These are phyloP conservation scores for Podaxis sp. DNA, from an alignment of 768 basidiomycete species.

Conservation along the genomic window DNA sequence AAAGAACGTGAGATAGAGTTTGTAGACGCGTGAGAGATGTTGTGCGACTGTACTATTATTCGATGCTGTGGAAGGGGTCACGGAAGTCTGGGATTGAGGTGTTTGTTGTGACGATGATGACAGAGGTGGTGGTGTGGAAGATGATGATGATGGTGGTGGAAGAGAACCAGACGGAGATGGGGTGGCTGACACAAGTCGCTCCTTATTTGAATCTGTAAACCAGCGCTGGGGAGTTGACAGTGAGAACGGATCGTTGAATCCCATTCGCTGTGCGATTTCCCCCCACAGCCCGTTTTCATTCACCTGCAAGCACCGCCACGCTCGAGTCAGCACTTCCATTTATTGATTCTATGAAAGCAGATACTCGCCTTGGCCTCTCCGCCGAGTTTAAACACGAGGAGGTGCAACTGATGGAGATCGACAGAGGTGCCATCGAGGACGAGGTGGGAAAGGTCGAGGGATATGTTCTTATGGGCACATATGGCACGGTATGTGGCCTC, in stretches of 20 bases:
- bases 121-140: neutral
- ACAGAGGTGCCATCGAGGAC: neutral
- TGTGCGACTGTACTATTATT: neutral
- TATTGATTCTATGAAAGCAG: neutral
- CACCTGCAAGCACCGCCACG: neutral
- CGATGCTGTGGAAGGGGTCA: neutral
- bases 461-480: constrained; percentile 13
- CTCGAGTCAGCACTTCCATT: neutral
- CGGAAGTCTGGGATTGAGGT: neutral
- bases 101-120: neutral
- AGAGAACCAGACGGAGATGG: constrained; percentile 3
- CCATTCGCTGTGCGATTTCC: constrained; percentile 8
- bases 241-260: constrained; percentile 11
- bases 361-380: constrained; percentile 10
- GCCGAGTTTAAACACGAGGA: constrained; percentile 6
- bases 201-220: constrained; percentile 8
- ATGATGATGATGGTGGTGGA: neutral
- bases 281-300: constrained; percentile 8
- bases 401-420: constrained; percentile 11
- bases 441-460: constrained; percentile 9
- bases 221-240: constrained; percentile 9
- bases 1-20: constrained; percentile 14
- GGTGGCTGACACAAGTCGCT: neutral
- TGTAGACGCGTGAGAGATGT: constrained; percentile 11
- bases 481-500: constrained; percentile 8